Evolutionary conservation across 495 filamentous ascomycete genomes (phyloP).

Genomic region (Hypoxylon lenormandii): DNA sequence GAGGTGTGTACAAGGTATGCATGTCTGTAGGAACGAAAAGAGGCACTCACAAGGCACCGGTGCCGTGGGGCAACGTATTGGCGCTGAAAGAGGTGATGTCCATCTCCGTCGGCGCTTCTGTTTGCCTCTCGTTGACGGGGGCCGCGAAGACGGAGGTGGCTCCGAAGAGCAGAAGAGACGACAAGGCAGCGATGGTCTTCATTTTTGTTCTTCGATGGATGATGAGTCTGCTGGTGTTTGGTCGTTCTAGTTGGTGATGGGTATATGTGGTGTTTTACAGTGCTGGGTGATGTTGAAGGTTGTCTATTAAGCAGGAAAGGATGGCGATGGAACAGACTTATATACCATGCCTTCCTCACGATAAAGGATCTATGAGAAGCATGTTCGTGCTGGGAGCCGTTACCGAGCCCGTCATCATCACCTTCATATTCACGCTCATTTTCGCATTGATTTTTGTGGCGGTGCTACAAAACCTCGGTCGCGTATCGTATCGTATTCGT

Average conservation of each 20-base stretch:
- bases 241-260: neutral
- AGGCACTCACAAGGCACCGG: conserved; percentile 43
- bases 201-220: conserved; percentile 27
- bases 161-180: conserved; percentile 42
- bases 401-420: no score
- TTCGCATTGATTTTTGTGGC: conserved; percentile 16
- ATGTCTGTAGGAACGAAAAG: neutral
- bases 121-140: conserved; percentile 32
- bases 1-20: neutral
- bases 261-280: neutral
- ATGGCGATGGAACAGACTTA: no score
- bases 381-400: no score
- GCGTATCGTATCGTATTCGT: conserved; percentile 25
- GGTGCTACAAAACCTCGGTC: conserved; percentile 8
- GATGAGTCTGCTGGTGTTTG: neutral
- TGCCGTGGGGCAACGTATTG: conserved; percentile 22
- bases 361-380: no score
- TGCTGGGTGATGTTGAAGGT: neutral
- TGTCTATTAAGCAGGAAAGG: no score
- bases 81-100: conserved; percentile 43
- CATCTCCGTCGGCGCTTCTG: conserved; percentile 20
- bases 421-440: no score
- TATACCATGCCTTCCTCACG: no score
- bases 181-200: conserved; percentile 43
- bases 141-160: conserved; percentile 37